Base-by-base conservation (phyloP, 2,329 filamentous ascomycete species). In the Dothidotthia symphoricarpi region DNA sequence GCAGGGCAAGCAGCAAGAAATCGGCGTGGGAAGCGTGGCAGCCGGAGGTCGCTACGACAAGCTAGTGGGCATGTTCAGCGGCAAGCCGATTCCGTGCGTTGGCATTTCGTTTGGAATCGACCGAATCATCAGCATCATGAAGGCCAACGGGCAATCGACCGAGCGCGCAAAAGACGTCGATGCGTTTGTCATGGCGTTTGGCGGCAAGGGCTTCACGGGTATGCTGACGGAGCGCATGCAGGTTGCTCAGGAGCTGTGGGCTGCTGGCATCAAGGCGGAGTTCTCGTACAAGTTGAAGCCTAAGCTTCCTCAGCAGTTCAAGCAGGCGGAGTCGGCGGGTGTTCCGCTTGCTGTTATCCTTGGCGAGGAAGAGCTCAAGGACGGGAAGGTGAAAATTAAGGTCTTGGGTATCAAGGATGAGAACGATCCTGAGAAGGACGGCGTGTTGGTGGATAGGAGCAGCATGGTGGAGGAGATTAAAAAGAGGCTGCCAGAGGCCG, bases 21-120 rank as follows among this genome's bases (percentile, higher is more conserved):
- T 93, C 24, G 87, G 88, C 34, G 86, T 95, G 9, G 90, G 89
- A 47, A 91, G 86, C 63, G 83, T 95, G 31, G 90, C 89, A 29
- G 90, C 89, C 3, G 90, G 89, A 61, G 88, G 89, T 29, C 84
- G 90, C 45, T 96, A 96, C 67, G 91, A 96, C 68, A 85, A 93
- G 62, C 78, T 96, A 3, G 91, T 96, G 4, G 86, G 86, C 70
- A 95, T 95, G 88, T 96, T 95, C 74, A 83, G 81, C 39, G 84
- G 84, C 56, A 91, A 90, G 71, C 83, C 90, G 63, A 88, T 96
- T 39, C 91, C 88, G n/a, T 91, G 87, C 54, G 86, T 93, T 5
- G 87, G 87, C 47, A 86, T 95, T 53, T 95, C 90, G 2, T 96
- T 97, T 61, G 91, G 91, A 38, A 88, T 96, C 32, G 91, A 97